Evolutionary conservation across 2,329 filamentous ascomycete species (phyloP).

Genomic region (Sporothrix protearum): DNA sequence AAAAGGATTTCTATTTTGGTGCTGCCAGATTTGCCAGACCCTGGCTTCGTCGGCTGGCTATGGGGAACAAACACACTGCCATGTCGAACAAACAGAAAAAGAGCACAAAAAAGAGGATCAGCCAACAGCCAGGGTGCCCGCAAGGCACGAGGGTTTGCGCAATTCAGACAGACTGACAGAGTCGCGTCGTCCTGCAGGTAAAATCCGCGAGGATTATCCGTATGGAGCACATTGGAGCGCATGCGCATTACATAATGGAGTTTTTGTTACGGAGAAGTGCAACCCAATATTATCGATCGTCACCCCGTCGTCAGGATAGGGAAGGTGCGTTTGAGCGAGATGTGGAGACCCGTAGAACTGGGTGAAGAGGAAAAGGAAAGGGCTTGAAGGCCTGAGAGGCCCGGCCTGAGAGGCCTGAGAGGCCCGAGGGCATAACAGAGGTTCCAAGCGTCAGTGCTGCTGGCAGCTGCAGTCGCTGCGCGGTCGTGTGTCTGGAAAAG

Average conservation of each 20-base stretch:
- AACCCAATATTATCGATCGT: background rate
- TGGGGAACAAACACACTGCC: background rate
- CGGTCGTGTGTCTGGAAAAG: background rate
- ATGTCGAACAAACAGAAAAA: background rate
- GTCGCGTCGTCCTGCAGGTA: slow-evolving; percentile 6
- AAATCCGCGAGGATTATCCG: background rate
- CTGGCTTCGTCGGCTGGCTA: background rate
- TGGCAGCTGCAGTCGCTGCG: no score
- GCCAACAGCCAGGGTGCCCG: no score
- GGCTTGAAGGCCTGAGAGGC: no score
- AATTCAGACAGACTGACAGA: background rate
- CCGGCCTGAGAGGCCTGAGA: background rate
- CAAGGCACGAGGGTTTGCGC: background rate
- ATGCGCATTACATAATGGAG: no score
- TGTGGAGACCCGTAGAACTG: background rate
- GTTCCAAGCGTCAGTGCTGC: background rate
- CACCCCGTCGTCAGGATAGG: background rate
- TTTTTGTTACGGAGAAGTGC: background rate
- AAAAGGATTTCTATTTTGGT: slow-evolving; percentile 6
- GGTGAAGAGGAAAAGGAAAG: background rate
- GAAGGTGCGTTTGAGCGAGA: background rate
- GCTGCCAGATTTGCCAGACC: background rate
- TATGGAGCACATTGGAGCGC: background rate
- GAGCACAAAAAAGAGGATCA: no score
- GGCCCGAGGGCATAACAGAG: background rate